phyloP scores from a whole-genome alignment of 805 yeast genomes.

The Middelhovenomyces tepae region DNA sequence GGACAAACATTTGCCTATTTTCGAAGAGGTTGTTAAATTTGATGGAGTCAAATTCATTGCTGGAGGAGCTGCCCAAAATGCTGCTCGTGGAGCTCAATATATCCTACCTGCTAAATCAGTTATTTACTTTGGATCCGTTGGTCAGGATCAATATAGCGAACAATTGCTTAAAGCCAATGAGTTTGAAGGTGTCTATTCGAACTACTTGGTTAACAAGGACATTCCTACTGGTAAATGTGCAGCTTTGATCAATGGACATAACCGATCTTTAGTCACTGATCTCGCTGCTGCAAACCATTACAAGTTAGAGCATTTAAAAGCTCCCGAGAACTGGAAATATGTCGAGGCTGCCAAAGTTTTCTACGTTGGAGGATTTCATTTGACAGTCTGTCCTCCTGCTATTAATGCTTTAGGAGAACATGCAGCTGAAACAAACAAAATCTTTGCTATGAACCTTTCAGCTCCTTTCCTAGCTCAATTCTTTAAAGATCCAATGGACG shows the following conservation, averaged over 20 bases:
- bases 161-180: constrained; percentile 74
- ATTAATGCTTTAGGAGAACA: constrained; percentile 83
- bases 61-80: constrained; percentile 99
- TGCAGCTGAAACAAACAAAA: constrained; percentile 74
- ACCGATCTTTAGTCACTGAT: constrained; percentile 93
- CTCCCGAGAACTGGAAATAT: constrained; percentile 79
- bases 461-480: constrained; percentile 97
- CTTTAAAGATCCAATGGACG: constrained; percentile 84
- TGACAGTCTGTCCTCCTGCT: constrained; percentile 96
- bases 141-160: constrained; percentile 81
- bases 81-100: constrained; percentile 98
- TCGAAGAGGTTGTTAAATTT: constrained; percentile 60
- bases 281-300: constrained; percentile 97
- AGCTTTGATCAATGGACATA: constrained; percentile 76
- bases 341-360: constrained; percentile 74
- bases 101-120: constrained; percentile 74
- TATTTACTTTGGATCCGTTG: constrained; percentile 93
- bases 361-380: constrained; percentile 98
- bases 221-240: constrained; percentile 96
- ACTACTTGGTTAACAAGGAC: constrained; percentile 66
- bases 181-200: constrained; percentile 78
- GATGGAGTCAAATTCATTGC: constrained; percentile 68
- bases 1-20: constrained; percentile 78
- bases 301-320: constrained; percentile 77
- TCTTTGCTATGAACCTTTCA: constrained; percentile 75